These are phyloP conservation scores for Colletotrichum destructivum DNA, from an alignment of 2,329 filamentous ascomycete genomes.

Conservation along the genomic window DNA sequence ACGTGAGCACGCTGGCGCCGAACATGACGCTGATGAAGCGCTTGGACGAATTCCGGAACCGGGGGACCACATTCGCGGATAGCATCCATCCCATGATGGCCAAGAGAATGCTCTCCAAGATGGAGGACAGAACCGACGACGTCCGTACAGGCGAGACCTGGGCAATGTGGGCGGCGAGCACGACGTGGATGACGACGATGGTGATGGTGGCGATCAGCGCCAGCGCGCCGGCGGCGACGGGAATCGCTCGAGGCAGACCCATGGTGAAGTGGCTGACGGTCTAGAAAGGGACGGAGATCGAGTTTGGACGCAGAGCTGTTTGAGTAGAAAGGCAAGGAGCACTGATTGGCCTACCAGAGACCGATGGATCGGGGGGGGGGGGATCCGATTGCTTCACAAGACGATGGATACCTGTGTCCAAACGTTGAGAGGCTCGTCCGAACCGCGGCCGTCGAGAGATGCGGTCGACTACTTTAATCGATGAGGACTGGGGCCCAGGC, in stretches of 20 bases:
- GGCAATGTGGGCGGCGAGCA: conserved; percentile 54
- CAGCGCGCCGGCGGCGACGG: conserved; percentile 54
- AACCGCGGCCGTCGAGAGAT: not conserved
- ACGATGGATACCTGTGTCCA: conserved; percentile 12
- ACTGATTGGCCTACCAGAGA: conserved; percentile 40
- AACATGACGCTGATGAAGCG: conserved; percentile 55
- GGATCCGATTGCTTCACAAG: conserved; percentile 18
- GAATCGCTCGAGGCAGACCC: conserved; percentile 53
- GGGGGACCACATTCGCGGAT: conserved; percentile 48
- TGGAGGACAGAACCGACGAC: conserved; percentile 56
- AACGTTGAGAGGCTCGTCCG: conserved; percentile 5
- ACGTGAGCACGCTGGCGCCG: conserved; percentile 56
- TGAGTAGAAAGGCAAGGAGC: not conserved
- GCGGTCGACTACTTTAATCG: conserved; percentile 18
- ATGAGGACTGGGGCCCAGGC: conserved; percentile 24
- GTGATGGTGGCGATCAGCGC: conserved; percentile 57
- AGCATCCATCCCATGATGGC: conserved; percentile 53
- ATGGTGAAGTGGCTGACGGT: conserved; percentile 47
- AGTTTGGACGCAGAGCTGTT: not conserved
- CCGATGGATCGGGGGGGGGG: conserved; percentile 10
- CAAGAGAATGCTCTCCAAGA: conserved; percentile 56
- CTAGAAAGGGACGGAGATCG: conserved; percentile 17
- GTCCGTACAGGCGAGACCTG: conserved; percentile 51
- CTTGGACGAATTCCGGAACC: conserved; percentile 42
- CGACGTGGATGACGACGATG: conserved; percentile 56